phyloP scores from a whole-genome alignment of 352 stramenopile genomes.

The Hyaloperonospora arabidopsidis region DNA sequence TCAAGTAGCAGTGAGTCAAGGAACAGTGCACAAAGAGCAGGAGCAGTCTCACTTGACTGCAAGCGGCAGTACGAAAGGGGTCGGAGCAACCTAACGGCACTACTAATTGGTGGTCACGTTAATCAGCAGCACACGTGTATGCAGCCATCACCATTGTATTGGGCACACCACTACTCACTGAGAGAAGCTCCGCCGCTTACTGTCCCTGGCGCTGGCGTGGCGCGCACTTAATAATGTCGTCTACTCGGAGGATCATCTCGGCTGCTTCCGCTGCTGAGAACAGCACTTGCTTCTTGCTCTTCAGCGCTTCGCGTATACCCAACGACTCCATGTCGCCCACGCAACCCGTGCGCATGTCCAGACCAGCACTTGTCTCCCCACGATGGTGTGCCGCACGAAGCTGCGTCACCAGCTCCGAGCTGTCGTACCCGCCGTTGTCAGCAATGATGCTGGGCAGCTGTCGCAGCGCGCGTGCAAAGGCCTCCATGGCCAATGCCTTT shows the following conservation, averaged over 20 bases:
- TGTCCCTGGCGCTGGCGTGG: constrained; percentile 66
- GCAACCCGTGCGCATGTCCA: constrained; percentile 95
- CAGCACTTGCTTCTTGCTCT: constrained; percentile 96
- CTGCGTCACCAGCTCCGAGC: constrained; percentile 95
- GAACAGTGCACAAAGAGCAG: constrained; percentile 3
- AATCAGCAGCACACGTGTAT: constrained; percentile 22
- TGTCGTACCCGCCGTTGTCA: constrained; percentile 98
- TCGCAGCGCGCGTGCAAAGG: constrained; percentile 93
- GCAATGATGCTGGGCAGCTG: constrained; percentile 97
- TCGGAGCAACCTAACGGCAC: constrained; percentile 2
- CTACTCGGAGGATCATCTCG: constrained; percentile 99
- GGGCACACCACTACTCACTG: constrained; percentile 2
- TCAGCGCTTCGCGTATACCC: constrained; percentile 94
- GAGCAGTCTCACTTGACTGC: neutral
- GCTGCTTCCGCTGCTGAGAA: constrained; percentile 96
- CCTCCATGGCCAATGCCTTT: constrained; percentile 97
- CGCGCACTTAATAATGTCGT: constrained; percentile 97
- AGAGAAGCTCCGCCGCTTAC: constrained; percentile 22
- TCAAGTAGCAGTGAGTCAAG: no score
- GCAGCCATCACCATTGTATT: neutral
- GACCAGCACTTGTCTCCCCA: constrained; percentile 88
- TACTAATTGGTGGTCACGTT: constrained; percentile 23
- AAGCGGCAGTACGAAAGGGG: neutral
- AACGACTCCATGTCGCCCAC: constrained; percentile 96
- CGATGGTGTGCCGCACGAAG: constrained; percentile 90